phyloP scores from a whole-genome alignment of 2,329 filamentous ascomycete genomes.

The Colletotrichum echinochloae region DNA sequence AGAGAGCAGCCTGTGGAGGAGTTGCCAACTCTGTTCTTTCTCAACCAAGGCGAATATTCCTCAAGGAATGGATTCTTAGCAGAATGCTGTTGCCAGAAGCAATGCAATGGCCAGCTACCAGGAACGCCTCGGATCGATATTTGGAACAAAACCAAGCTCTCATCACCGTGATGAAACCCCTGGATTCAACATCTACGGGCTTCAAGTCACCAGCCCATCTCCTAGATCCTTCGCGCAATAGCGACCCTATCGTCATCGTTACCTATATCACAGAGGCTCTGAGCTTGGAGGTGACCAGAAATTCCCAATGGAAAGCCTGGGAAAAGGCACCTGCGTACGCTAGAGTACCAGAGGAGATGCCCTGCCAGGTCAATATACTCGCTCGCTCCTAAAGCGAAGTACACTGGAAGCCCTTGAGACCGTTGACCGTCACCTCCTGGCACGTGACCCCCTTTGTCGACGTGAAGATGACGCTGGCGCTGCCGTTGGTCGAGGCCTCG shows the following conservation, averaged over 20 bases:
- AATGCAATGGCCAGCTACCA: neutral
- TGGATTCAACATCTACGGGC: neutral
- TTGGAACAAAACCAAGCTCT: neutral
- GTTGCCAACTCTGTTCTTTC: neutral
- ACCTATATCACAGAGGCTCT: neutral
- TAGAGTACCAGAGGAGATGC: neutral
- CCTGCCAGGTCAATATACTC: too few relatives aligned
- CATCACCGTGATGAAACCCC: too few relatives aligned
- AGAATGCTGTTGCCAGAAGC: too few relatives aligned
- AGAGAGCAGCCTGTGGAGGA: neutral
- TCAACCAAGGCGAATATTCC: neutral
- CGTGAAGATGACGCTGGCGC: conserved; percentile 23
- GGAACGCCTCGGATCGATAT: neutral
- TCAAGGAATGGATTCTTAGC: too few relatives aligned
- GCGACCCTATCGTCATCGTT: neutral
- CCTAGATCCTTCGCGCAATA: neutral
- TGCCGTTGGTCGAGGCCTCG: conserved; percentile 31
- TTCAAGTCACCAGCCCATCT: neutral
- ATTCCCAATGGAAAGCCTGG: too few relatives aligned
- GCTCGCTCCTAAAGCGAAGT: conserved; percentile 2
- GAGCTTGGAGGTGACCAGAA: neutral
- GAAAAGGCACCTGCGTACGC: neutral
- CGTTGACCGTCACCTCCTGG: conserved; percentile 32
- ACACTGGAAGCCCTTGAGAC: conserved; percentile 34
- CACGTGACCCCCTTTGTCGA: conserved; percentile 29